Conservation (phyloP, 2,329 filamentous ascomycete species). For the Aspergillus tubingensis region DNA sequence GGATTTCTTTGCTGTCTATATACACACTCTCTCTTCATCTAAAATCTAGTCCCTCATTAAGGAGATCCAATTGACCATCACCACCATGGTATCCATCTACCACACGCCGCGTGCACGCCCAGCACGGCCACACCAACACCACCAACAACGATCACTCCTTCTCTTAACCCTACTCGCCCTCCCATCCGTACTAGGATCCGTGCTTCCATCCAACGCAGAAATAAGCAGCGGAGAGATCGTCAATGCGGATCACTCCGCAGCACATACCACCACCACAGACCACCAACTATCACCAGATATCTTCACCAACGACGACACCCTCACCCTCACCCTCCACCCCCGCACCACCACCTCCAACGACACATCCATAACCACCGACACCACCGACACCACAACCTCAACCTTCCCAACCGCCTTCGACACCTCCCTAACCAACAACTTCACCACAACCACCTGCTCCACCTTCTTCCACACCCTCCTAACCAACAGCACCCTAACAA, state of each 20-base stretch:
- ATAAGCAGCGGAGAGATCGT: constrained; percentile 11
- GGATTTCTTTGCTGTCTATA: background rate
- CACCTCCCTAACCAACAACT: constrained; percentile 63
- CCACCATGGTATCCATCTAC: constrained; percentile 5
- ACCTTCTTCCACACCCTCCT: constrained; percentile 68
- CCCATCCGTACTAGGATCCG: constrained; percentile 2
- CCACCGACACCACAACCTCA: background rate
- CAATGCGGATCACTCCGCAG: background rate
- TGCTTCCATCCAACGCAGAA: constrained; percentile 1
- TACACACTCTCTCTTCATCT: too few species aligned
- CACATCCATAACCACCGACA: constrained; percentile 13
- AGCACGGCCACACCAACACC: background rate
- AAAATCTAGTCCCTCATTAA: too few species aligned
- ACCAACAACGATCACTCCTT: background rate
- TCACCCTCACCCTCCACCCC: background rate
- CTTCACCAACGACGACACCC: background rate
- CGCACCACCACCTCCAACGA: background rate
- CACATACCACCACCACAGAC: background rate
- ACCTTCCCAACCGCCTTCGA: constrained; percentile 67
- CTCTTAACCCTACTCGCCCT: background rate
- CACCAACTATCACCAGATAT: background rate
- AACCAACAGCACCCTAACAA: constrained; percentile 64
- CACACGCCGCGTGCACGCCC: background rate
- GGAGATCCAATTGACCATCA: background rate
- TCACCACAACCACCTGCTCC: constrained; percentile 53